Percentiles rank a stretch among this genome's conserved stretches.
Conservation (phyloP, 2,329 filamentous ascomycete species). For the Scedosporium boydii region DNA sequence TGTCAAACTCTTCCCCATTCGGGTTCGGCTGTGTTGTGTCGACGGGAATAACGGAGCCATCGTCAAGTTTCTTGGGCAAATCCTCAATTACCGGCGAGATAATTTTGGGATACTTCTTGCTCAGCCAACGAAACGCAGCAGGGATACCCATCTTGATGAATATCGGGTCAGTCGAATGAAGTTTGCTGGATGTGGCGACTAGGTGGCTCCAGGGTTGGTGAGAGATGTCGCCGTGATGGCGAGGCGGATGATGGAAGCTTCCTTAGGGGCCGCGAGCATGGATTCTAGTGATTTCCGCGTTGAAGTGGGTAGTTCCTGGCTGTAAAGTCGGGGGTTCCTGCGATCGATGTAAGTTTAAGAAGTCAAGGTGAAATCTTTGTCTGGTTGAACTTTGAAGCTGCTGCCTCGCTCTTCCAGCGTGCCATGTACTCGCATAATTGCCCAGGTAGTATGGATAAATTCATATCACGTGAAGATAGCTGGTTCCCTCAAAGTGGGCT, state of each 20-base stretch:
- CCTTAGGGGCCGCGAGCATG: not conserved
- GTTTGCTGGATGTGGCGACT: not conserved
- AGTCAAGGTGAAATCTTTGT: no score
- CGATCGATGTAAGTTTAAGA: no score
- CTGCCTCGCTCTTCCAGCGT: no score
- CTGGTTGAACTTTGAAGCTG: no score
- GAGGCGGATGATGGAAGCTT: not conserved
- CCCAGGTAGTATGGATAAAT: no score
- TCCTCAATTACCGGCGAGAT: constrained; percentile 88
- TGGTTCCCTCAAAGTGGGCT: no score
- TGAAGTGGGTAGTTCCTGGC: not conserved
- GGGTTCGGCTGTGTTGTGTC: constrained; percentile 81
- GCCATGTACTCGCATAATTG: no score
- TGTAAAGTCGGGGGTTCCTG: not conserved
- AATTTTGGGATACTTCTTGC: constrained; percentile 95
- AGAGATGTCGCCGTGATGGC: not conserved
- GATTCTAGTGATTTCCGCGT: not conserved
- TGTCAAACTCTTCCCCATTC: constrained; percentile 96
- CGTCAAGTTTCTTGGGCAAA: constrained; percentile 63
- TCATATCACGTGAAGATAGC: no score
- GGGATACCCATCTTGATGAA: constrained; percentile 73
- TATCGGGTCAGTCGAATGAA: not conserved
- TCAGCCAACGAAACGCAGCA: constrained; percentile 92
- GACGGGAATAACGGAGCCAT: constrained; percentile 76
- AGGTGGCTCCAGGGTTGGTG: not conserved